A percentile compares a stretch with the other conserved stretches of the same genome.
These are phyloP conservation scores for Venturia asperata DNA, from an alignment of 2,329 filamentous ascomycete species.

Conservation along the genomic window DNA sequence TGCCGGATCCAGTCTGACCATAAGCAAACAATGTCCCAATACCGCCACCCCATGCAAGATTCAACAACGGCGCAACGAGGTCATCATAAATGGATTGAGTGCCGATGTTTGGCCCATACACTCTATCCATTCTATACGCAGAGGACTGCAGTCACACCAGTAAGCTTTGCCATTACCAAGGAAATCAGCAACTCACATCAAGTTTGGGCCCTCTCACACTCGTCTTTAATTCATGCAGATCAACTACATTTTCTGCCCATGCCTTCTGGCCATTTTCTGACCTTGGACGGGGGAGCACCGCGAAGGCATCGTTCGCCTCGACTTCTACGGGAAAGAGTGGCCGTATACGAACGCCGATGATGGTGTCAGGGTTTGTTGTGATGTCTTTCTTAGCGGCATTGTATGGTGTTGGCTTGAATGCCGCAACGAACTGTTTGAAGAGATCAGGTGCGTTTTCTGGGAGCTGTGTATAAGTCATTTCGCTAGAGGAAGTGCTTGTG, in stretches of 20 bases:
- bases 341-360: constrained; percentile 10
- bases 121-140: neutral
- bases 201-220: constrained; percentile 22
- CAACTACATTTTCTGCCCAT: constrained; percentile 22
- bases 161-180: neutral
- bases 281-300: constrained; percentile 21
- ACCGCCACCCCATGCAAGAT: constrained; percentile 42
- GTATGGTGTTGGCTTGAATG: neutral
- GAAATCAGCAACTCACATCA: constrained; percentile 20
- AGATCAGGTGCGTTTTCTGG: neutral
- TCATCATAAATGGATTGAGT: constrained; percentile 39
- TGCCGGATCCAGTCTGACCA: constrained; percentile 92
- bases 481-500: neutral
- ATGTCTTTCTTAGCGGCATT: constrained; percentile 4
- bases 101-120: constrained; percentile 16
- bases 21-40: constrained; percentile 55
- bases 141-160: neutral
- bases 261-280: constrained; percentile 20
- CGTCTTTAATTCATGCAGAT: constrained; percentile 25
- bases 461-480: neutral
- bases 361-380: constrained; percentile 2
- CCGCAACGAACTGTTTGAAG: neutral
- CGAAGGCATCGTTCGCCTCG: neutral
- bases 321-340: neutral
- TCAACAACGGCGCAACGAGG: constrained; percentile 37